Conservation (phyloP, 352 stramenopile species). For the Pythium grandisporangium region DNA sequence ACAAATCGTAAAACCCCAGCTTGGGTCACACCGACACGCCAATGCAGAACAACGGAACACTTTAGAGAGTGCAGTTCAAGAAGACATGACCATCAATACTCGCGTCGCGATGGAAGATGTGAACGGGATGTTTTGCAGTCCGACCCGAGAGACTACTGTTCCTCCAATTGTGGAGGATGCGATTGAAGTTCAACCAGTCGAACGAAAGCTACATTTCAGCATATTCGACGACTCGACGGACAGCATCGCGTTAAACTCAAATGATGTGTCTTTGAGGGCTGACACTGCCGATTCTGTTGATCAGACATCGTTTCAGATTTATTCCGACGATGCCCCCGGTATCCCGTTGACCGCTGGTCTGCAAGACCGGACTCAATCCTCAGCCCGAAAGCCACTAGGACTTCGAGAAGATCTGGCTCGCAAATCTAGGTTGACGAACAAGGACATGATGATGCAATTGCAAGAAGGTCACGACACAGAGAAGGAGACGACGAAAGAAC, state of each 20-base stretch:
- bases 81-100: constrained; percentile 87
- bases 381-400: constrained; percentile 46
- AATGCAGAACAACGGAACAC: constrained; percentile 3
- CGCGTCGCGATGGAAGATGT: constrained; percentile 75
- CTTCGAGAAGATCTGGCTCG: constrained; percentile 59
- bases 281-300: constrained; percentile 26
- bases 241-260: constrained; percentile 34
- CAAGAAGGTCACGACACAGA: constrained; percentile 11
- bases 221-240: constrained; percentile 76
- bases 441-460: constrained; percentile 61
- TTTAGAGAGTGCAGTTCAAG: constrained; percentile 35
- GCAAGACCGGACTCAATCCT: background rate
- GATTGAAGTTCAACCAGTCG: constrained; percentile 57
- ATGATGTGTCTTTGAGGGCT: constrained; percentile 38
- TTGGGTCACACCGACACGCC: too few relatives aligned
- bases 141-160: constrained; percentile 20
- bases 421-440: constrained; percentile 57
- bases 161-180: constrained; percentile 24
- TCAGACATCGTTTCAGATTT: constrained; percentile 40
- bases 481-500: too few relatives aligned
- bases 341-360: constrained; percentile 3
- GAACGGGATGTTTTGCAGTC: constrained; percentile 84
- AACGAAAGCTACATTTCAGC: constrained; percentile 79
- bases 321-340: constrained; percentile 21
- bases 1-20: too few relatives aligned